A percentile compares a stretch with the other conserved stretches of the same genome.
Evolutionary conservation across 768 basidiomycete genomes (phyloP).

Genomic region (Suillus discolor): DNA sequence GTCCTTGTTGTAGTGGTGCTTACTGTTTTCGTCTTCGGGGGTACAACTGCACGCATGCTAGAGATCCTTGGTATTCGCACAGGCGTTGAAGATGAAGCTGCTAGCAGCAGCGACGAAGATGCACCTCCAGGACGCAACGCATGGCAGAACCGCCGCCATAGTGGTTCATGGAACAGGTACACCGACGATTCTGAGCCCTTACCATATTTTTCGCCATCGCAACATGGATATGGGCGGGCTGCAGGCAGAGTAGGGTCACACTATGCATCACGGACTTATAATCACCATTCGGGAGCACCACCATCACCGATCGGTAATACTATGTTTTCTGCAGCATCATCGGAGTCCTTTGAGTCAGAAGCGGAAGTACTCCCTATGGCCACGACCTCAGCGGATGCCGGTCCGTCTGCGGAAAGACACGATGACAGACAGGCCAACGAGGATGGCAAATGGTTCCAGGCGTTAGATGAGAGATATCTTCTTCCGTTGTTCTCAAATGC

Average conservation of each 20-base stretch:
- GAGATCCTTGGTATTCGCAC: conserved; percentile 96
- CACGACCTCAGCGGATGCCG: conserved; percentile 41
- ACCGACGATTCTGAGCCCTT: conserved; percentile 41
- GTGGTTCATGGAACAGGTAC: conserved; percentile 46
- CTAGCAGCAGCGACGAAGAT: conserved; percentile 50
- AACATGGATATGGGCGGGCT: conserved; percentile 32
- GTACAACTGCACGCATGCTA: conserved; percentile 96
- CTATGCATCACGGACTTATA: conserved; percentile 56
- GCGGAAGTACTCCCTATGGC: conserved; percentile 80
- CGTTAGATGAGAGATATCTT: conserved; percentile 91
- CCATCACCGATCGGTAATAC: conserved; percentile 24
- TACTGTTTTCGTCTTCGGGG: conserved; percentile 93
- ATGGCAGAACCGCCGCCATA: conserved; percentile 38
- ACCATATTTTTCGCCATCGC: conserved; percentile 34
- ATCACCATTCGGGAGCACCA: conserved; percentile 53
- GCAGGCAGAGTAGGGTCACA: conserved; percentile 57
- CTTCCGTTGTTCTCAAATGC: conserved; percentile 92
- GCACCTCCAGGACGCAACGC: conserved; percentile 29
- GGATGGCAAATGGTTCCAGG: conserved; percentile 95
- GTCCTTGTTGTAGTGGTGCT: conserved; percentile 95
- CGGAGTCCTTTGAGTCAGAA: conserved; percentile 79
- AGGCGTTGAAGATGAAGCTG: conserved; percentile 92
- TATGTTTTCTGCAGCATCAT: conserved; percentile 71
- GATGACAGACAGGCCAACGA: conserved; percentile 42
- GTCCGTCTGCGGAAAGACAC: conserved; percentile 13